Evolutionary conservation across 305 asterid genomes (phyloP).

Genomic region (Salvia sclarea): DNA sequence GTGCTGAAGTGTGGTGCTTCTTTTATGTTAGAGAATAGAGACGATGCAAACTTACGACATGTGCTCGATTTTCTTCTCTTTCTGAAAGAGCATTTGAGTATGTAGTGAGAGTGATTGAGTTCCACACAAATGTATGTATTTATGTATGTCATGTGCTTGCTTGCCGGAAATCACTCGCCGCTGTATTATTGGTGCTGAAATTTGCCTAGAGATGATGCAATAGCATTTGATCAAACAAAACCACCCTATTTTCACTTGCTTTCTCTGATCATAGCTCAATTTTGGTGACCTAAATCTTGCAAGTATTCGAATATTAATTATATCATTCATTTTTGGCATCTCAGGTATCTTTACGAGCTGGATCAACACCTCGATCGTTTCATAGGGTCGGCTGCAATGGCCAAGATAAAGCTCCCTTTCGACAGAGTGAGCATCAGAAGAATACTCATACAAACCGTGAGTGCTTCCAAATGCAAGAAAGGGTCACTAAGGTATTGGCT

Average conservation of each 20-base stretch:
- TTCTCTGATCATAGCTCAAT: background rate
- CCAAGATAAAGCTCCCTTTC: constrained; percentile 73
- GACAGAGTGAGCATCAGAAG: constrained; percentile 58
- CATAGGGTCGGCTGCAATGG: constrained; percentile 74
- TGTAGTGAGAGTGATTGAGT: constrained; percentile 91
- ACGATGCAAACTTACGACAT: background rate
- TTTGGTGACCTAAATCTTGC: background rate
- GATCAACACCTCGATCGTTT: constrained; percentile 89
- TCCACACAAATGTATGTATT: constrained; percentile 25
- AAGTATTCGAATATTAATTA: too few relatives aligned
- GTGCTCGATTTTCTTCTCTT: background rate
- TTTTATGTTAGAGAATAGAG: too few relatives aligned
- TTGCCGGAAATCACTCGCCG: background rate
- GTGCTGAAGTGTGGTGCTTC: too few relatives aligned
- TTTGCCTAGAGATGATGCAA: background rate
- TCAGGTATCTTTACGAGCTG: constrained; percentile 81
- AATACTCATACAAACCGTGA: constrained; percentile 77
- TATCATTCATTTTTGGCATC: constrained; percentile 21
- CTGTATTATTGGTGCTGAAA: background rate
- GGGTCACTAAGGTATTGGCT: constrained; percentile 96
- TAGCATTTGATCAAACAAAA: background rate
- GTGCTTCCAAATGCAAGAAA: constrained; percentile 70
- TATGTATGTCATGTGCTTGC: background rate
- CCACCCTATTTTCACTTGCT: too few relatives aligned
- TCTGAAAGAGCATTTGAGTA: constrained; percentile 44